Conservation (phyloP, 1,284 basidiomycete species). For the Xerocomus minutiporus region DNA sequence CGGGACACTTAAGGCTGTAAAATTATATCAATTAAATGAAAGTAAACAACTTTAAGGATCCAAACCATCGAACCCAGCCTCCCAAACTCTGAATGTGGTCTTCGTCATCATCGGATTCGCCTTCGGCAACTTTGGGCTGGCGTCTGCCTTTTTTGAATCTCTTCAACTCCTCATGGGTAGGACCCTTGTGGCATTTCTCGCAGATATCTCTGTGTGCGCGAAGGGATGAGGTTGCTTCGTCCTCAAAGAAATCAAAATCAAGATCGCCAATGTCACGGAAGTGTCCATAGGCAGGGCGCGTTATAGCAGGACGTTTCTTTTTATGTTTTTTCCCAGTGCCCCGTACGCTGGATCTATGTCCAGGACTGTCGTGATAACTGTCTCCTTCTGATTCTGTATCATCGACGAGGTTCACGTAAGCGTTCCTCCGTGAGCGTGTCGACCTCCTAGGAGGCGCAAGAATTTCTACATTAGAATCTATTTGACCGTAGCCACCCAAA, state of each 20-base stretch:
- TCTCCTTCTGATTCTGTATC: conserved; percentile 32
- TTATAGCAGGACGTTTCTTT: conserved; percentile 39
- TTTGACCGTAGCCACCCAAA: conserved; percentile 34
- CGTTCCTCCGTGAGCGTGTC: conserved; percentile 36
- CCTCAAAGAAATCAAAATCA: conserved; percentile 52
- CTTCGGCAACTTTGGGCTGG: conserved; percentile 39
- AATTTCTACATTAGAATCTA: conserved; percentile 32
- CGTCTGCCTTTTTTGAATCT: conserved; percentile 41
- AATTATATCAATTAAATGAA: conserved; percentile 10
- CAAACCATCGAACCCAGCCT: conserved; percentile 84
- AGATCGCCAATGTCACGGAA: conserved; percentile 57
- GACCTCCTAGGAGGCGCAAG: conserved; percentile 28
- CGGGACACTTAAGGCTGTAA: conserved; percentile 67
- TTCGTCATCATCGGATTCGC: conserved; percentile 44
- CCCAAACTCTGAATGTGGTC: conserved; percentile 55
- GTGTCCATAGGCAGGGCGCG: conserved; percentile 62
- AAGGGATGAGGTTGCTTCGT: conserved; percentile 53
- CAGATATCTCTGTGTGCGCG: conserved; percentile 59
- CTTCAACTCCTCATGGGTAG: conserved; percentile 52
- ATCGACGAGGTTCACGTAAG: conserved; percentile 36
- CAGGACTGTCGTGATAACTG: conserved; percentile 32
- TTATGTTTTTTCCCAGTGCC: conserved; percentile 18
- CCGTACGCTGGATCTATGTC: conserved; percentile 15
- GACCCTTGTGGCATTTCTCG: conserved; percentile 63
- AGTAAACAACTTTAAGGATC: conserved; percentile 1